A percentile compares a stretch with the other conserved stretches of the same genome.
Conservation (phyloP, 2,329 filamentous ascomycete species). For the Botrytis sinoallii region DNA sequence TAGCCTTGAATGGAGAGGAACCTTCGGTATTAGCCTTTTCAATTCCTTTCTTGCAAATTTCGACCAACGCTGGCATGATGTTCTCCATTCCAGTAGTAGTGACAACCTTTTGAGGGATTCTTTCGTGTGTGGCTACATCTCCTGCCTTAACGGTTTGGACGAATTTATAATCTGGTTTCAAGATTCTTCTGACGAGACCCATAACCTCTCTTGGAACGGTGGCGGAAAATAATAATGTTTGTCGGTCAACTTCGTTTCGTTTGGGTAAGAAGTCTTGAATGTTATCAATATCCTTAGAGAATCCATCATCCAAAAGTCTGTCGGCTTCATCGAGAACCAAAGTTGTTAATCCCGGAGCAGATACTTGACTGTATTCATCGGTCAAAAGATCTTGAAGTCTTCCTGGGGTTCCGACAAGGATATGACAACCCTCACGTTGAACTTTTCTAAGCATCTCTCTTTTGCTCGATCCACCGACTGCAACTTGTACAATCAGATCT, state of each 20-base stretch:
- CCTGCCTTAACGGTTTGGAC: conserved; percentile 80
- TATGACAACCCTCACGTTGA: conserved; percentile 72
- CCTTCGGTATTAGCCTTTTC: conserved; percentile 21
- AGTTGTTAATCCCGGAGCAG: conserved; percentile 67
- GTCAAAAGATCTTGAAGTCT: conserved; percentile 74
- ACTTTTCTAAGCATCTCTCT: conserved; percentile 35
- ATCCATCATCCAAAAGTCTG: conserved; percentile 94
- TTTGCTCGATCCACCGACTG: conserved; percentile 89
- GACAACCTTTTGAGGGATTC: conserved; percentile 77
- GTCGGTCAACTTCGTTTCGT: conserved; percentile 62
- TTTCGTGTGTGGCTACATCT: conserved; percentile 81
- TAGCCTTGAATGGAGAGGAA: conserved; percentile 71
- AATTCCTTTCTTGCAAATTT: conserved; percentile 44
- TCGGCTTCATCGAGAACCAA: conserved; percentile 96
- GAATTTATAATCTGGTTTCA: conserved; percentile 84
- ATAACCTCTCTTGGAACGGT: conserved; percentile 86
- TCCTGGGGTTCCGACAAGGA: conserved; percentile 88
- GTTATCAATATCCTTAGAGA: conserved; percentile 60
- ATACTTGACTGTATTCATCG: conserved; percentile 47
- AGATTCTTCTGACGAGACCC: conserved; percentile 65
- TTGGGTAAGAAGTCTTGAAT: conserved; percentile 65
- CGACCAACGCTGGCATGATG: conserved; percentile 66
- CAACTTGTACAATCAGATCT: conserved; percentile 59
- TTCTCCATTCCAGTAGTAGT: conserved; percentile 69
- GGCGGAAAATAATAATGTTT: conserved; percentile 93